A percentile compares a stretch with the other conserved stretches of the same genome.
phyloP scores from a whole-genome alignment of 148 eudicot species.

The Polygonum aviculare region DNA sequence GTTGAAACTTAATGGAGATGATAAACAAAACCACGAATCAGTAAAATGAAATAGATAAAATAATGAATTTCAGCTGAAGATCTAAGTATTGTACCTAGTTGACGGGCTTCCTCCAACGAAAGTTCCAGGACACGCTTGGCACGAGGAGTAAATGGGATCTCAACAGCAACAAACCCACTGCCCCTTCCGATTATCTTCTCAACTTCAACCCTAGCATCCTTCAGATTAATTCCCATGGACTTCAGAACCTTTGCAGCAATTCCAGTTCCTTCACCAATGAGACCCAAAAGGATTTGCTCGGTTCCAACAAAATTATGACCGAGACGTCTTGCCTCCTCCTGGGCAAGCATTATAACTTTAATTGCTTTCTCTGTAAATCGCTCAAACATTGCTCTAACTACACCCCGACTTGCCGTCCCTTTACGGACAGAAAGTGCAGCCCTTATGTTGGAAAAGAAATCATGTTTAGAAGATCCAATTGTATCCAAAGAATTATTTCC shows the following conservation, averaged over 20 bases:
- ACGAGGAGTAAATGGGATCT: slow-evolving; percentile 90
- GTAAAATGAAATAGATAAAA: neutral
- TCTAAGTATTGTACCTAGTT: slow-evolving; percentile 45
- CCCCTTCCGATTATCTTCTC: slow-evolving; percentile 97
- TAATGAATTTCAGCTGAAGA: neutral
- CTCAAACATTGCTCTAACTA: slow-evolving; percentile 81
- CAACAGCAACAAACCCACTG: slow-evolving; percentile 86
- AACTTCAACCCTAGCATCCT: slow-evolving; percentile 92
- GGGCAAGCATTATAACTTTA: slow-evolving; percentile 94
- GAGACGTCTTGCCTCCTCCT: slow-evolving; percentile 86
- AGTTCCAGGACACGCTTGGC: slow-evolving; percentile 94
- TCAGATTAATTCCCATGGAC: slow-evolving; percentile 92
- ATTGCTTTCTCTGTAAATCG: slow-evolving; percentile 95
- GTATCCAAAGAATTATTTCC: slow-evolving; percentile 52
- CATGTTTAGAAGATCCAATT: slow-evolving; percentile 30
- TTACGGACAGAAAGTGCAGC: slow-evolving; percentile 35
- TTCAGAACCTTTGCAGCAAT: slow-evolving; percentile 97
- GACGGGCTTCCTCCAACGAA: slow-evolving; percentile 87
- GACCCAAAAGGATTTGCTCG: slow-evolving; percentile 87
- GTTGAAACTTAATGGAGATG: neutral
- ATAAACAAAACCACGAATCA: neutral
- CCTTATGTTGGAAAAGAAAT: slow-evolving; percentile 53
- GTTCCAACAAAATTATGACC: slow-evolving; percentile 97
- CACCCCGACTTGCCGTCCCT: slow-evolving; percentile 39
- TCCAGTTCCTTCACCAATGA: slow-evolving; percentile 97